Evolutionary conservation across 257 asterid genomes (phyloP), one percentile per base, ranked within the genome.

Genomic region (Fraxinus americana): DNA sequence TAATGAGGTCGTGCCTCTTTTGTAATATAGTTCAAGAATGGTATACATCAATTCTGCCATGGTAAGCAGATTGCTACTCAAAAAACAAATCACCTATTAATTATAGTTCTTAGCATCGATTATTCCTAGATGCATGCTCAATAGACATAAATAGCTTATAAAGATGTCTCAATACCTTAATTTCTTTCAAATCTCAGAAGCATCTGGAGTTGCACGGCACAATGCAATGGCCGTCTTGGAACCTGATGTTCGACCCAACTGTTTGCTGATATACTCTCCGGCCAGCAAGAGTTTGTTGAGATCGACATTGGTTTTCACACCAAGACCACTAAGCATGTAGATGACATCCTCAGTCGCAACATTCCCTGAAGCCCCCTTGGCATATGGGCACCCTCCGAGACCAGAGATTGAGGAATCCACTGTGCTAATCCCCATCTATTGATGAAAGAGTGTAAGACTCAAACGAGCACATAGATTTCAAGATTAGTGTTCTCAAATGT

Each of bases 341-440:
- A 92, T 90, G 2, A 91, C 99, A 75, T 94, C 98, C 86, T 94
- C 98, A 0, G 97, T 92, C 7, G 98, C 94, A 38, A 92, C 98
- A 67, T 94, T 94, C 74, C 98, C 98, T 1, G 98, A 87, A 61
- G 98, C 97, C 54, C 98, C 98, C 78, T 90, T 89, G 34, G 98
- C 98, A 65, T 92, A 94, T 0, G 98, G 98, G 77, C 97, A 94
- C 75, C 98, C 98, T 80, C 98, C 98, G 1, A 92, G 86, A 36
- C 97, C 98, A 19, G 96, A 84, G 45, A 94, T 86, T 5, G 98
- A 94, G 19, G 97, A 92, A 86, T 94, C 98, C 78, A 94, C 92
- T 0, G 90, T 90, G 89, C 97, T 84, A 34, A 92, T 91, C 39
- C 98, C 98, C 97, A 92, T 90, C 98, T 94, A 83, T 76, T 25